These are phyloP conservation scores for Pseudognaphalium luteoalbum DNA, from an alignment of 129 eudicot species.

Conservation along the genomic window DNA sequence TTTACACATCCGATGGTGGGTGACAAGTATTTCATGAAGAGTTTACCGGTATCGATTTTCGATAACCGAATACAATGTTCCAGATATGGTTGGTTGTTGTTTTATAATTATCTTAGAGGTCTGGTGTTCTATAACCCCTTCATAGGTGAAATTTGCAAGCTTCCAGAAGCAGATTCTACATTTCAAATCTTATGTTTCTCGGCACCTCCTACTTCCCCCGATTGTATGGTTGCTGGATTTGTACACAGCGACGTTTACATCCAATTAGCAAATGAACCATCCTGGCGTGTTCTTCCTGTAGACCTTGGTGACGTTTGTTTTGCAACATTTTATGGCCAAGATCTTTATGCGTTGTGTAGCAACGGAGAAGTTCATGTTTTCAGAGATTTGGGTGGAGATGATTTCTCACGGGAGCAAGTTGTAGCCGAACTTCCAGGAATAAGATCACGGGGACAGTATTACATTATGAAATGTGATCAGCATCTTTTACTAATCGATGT, in stretches of 20 bases:
- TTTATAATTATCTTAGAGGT: neutral
- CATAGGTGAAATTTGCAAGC: neutral
- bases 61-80: neutral
- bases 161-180: neutral
- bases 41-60: neutral
- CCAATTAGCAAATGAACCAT: neutral
- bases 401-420: no score
- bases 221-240: neutral
- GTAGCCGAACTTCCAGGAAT: no score
- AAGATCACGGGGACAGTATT: no score
- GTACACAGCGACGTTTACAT: neutral
- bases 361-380: no score
- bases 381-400: no score
- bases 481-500: no score
- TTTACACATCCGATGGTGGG: neutral
- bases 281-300: neutral
- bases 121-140: neutral
- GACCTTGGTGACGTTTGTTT: no score
- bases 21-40: neutral
- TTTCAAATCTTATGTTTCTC: neutral
- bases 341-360: no score
- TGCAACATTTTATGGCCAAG: no score
- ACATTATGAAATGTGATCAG: no score
- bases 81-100: neutral
- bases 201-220: no score